Base-by-base conservation (phyloP, 2,329 filamentous ascomycete species). In the Ophiosphaerella korrae region DNA sequence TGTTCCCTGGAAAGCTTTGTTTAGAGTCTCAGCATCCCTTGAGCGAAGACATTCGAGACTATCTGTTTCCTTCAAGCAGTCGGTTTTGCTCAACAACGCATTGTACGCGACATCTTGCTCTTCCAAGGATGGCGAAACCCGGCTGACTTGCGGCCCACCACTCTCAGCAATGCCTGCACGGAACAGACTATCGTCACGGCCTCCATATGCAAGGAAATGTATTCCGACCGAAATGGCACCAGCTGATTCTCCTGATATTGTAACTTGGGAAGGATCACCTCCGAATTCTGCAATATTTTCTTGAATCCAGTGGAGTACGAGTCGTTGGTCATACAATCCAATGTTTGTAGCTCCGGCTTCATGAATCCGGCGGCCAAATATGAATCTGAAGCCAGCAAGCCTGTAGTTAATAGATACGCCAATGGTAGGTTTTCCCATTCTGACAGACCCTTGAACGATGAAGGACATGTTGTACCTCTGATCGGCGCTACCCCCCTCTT, bases 221-320 rank as follows among this genome's bases (percentile, higher is more conserved):
- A n/a, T n/a, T 13, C 33, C 33, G 33, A 34, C 33, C 6, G 33
- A 13, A 34, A 5, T 11, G 6, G 37, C 21, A 21, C 37, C 37
- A 24, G 37, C 37, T 9, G 16, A 23, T n/a, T 40, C 16, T n/a
- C 37, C 37, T 7, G 13, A 40, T 7, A 40, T 40, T 11, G 37
- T 40, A 16, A 87, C 80, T 55, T 84, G 82, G 9, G 77, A 58
- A 0, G 82, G 80, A 53, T 87, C 79, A 0, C 85, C 84, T 1
- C 84, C 66, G 32, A 71, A 72, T 0, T 60, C 33, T 2, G 58
- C 58, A 13, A 89, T 87, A 52, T 89, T 74, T 16, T 78, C 73
- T 58, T 83, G 77, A 0, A 88, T 78, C 86, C 87, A 89, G 40
- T 80, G 63, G 41, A 89, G 65, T 0, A 82, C 74, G 9, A 80